Conservation (phyloP, 257 asterid species). For the Primulina eburnea region DNA sequence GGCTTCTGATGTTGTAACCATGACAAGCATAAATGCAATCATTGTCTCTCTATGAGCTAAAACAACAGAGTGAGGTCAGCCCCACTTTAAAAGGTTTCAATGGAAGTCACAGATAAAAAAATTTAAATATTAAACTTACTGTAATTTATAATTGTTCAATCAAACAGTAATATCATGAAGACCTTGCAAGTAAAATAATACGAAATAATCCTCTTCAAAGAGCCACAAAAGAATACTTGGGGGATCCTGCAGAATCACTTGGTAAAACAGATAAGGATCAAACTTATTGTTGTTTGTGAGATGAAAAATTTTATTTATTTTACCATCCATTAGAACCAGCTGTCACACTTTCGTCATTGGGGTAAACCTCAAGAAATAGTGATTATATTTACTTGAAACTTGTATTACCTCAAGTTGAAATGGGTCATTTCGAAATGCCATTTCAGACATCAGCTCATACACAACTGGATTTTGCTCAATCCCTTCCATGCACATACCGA, state of each 20-base stretch:
- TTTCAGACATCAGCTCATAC: conserved; percentile 93
- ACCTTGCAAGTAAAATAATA: conserved; percentile 4
- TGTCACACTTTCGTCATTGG: too few relatives aligned
- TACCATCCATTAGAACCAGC: too few relatives aligned
- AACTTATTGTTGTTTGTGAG: not conserved
- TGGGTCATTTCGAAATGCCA: conserved; percentile 72
- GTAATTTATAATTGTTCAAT: conserved; percentile 5
- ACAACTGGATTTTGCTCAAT: conserved; percentile 95
- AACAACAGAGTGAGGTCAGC: too few relatives aligned
- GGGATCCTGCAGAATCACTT: not conserved
- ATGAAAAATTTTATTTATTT: not conserved
- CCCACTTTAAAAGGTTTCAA: too few relatives aligned
- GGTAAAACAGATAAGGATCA: conserved; percentile 3
- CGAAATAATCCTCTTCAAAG: not conserved
- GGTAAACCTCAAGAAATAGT: too few relatives aligned
- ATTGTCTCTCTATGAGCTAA: too few relatives aligned
- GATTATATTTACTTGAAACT: not conserved
- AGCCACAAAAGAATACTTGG: conserved; percentile 3
- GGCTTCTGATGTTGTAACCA: too few relatives aligned
- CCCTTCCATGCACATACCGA: conserved; percentile 99
- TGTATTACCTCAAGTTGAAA: conserved; percentile 61
- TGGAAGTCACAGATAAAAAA: too few relatives aligned
- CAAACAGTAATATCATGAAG: conserved; percentile 1
- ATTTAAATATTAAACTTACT: not conserved
- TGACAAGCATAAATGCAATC: too few relatives aligned